Evolutionary conservation across 2,329 filamentous ascomycete species (phyloP), one percentile per base, ranked within the genome.

Genomic region (Xylaria sp.): DNA sequence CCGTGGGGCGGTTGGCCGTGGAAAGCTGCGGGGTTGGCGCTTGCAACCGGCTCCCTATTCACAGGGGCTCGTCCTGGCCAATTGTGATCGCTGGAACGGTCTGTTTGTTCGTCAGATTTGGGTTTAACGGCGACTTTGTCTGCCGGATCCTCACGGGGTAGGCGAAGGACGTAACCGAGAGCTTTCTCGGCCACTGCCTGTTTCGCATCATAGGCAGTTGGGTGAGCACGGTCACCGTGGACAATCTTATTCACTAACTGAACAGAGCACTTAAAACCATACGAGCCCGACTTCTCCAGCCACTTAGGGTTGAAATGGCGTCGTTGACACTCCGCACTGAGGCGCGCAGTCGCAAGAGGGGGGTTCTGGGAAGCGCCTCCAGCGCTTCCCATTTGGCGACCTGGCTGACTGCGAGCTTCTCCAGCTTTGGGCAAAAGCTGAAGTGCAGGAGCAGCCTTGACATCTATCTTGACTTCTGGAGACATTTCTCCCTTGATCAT

Each of bases 261-360:
- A 8, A 79, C 75, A 25, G 72, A 70, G 56, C 73, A 77, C 52
- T 51, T 72, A 56, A 61, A 74, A 1, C 43, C 41, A 23, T 67
- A 66, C 18, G 71, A 48, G 1, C 9, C 28, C 9, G 54, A 65
- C 5, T 54, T 71, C 56, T 75, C 75, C 1, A 39, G 48, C 59
- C 74, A 79, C 31, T 72, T 54, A 0, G 77, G 77, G 43, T 78
- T 79, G 66, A 78, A 79, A 18, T 66, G 51, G 1, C 76, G 72
- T 39, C 71, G 68, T 68, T 79, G 77, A 58, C 77, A 79, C 51
- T 76, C 73, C 1, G 41, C 41, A 68, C 70, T 72, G 18, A 73
- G 68, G 33, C 64, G 70, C 25, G 57, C 56, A 62, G 70, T 70
- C 33, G 65, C 60, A 39, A 68, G 25, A 33, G 51, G 54, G 0